phyloP scores from a whole-genome alignment of 2,329 filamentous ascomycete species.

The Pseudogymnoascus sp. region DNA sequence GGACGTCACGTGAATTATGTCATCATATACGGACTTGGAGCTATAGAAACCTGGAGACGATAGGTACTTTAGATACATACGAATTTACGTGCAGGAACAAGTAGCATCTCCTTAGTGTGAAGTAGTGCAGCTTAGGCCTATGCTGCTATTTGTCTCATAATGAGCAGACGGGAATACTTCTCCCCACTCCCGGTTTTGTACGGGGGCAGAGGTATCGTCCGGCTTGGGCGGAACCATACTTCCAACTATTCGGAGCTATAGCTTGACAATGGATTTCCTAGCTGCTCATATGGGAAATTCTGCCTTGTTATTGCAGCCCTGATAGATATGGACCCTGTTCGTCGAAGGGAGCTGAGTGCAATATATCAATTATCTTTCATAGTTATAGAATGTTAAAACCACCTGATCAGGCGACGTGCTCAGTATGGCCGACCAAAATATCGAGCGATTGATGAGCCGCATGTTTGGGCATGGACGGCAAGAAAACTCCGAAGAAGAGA shows the following conservation, averaged over 20 bases:
- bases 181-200: not conserved
- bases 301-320: not conserved
- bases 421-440: slow-evolving; percentile 1
- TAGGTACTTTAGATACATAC: not conserved
- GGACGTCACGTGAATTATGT: not conserved
- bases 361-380: not conserved
- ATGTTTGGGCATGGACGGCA: slow-evolving; percentile 62
- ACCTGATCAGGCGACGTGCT: not conserved
- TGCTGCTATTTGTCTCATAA: not conserved
- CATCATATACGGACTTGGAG: not conserved
- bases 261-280: not conserved
- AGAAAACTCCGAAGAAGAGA: slow-evolving; percentile 58
- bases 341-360: not conserved
- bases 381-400: not conserved
- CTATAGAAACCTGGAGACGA: not conserved
- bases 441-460: slow-evolving; percentile 48
- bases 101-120: not conserved
- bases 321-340: not conserved
- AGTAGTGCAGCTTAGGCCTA: not conserved
- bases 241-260: not conserved
- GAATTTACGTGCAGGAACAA: not conserved
- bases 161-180: not conserved
- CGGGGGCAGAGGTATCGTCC: not conserved
- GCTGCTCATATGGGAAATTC: not conserved
- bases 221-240: not conserved